Percentiles rank a stretch among this genome's conserved stretches.
These are phyloP conservation scores for Salix dunnii DNA, from an alignment of 345 rosid species.

Conservation along the genomic window DNA sequence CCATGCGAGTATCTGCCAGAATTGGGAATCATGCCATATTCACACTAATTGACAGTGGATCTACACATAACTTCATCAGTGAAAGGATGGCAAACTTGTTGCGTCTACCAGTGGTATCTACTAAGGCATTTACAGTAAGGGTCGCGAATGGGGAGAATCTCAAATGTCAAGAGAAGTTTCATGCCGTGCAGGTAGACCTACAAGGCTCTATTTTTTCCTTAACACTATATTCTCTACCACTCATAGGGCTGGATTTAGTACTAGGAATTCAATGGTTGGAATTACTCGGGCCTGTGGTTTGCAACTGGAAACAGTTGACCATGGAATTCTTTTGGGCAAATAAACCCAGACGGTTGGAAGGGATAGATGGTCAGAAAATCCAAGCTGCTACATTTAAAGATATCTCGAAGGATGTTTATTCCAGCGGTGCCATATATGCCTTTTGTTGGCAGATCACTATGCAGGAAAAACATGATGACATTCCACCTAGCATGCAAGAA, in stretches of 20 bases:
- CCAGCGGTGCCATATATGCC: no score
- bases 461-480: rapidly evolving
- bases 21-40: no score
- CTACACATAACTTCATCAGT: no score
- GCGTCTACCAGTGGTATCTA: no score
- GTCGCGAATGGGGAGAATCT: background rate
- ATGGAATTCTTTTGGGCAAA: background rate
- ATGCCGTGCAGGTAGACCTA: background rate
- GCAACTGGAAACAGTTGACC: background rate
- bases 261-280: background rate
- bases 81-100: no score
- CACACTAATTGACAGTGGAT: no score
- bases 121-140: no score
- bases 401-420: no score
- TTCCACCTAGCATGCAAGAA: no score
- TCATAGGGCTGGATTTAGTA: background rate
- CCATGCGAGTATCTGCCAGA: no score
- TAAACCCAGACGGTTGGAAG: rapidly evolving
- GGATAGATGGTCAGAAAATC: rapidly evolving
- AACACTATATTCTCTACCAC: background rate
- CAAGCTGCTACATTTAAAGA: no score
- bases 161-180: rapidly evolving
- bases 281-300: background rate
- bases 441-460: background rate
- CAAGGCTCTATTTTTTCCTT: background rate